Base-by-base conservation (phyloP, 1,284 basidiomycete species). In the Meira miltonrushii region DNA sequence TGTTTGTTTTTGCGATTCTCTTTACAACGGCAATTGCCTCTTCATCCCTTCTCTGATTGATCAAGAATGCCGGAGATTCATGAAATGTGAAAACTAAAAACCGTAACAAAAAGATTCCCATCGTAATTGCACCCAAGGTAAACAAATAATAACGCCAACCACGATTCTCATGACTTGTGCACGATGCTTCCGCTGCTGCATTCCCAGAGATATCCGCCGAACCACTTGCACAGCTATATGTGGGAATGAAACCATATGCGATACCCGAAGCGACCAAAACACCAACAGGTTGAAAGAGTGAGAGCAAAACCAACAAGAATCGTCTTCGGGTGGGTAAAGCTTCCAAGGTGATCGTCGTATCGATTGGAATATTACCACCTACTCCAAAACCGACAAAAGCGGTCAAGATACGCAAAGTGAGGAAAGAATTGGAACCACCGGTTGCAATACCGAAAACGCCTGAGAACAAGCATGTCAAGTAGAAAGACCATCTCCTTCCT, bases 71-170 rank as follows among this genome's bases (percentile, higher is more conserved):
- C 7, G 74, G 74, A n/a, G 67, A 66, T 56, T 77, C 74, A 33
- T 62, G 57, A 51, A 76, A 71, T 13, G 43, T 56, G 43, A 77
- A 77, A 39, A 75, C 46, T 33, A 74, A 62, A 57, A 76, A 77
- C 12, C 74, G 72, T 1, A 67, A 53, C 5, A 72, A 59, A 62
- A 77, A 77, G 65, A 77, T 64, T 50, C 63, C 43, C 57, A 75
- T 63, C 2, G 72, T 74, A 48, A 77, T 66, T 38, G 63, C 71
- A 48, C 74, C 74, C 28, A 76, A 55, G n/a, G 67, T 68, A 40
- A 66, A 71, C 2, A 74, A 52, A n/a, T 62, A 67, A 49, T 74
- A 76, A 5, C 74, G 59, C 74, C 74, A 77, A n/a, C 74, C 74
- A 64, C 68, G 65, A 58, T 77, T 76, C 44, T 63, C 65, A 6